Conservation (phyloP, 2,329 filamentous ascomycete genomes). For the Coleophoma eucalyptorum region DNA sequence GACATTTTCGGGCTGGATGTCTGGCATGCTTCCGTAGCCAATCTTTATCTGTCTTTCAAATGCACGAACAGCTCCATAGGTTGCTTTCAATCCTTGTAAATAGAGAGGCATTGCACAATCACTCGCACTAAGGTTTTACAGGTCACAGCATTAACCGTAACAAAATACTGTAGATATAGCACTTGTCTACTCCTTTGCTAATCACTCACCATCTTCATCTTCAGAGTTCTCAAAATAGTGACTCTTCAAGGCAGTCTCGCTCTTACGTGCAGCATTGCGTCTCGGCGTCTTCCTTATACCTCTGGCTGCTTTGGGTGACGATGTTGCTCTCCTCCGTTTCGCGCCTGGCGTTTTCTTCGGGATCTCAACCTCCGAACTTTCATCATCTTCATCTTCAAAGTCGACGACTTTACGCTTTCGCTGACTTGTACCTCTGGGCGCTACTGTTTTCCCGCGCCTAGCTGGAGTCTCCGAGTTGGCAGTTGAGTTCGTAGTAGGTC, state of each 20-base stretch:
- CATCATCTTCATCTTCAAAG: constrained; percentile 8
- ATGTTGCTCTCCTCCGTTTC: constrained; percentile 2
- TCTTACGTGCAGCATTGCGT: constrained; percentile 20
- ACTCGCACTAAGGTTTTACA: no score
- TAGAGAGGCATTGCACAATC: no score
- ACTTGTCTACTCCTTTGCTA: no score
- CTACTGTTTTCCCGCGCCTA: background rate
- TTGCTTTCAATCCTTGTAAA: no score
- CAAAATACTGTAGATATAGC: no score
- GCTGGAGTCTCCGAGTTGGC: constrained; percentile 6
- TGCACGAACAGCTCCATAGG: no score
- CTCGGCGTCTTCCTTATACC: constrained; percentile 17
- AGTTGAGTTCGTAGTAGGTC: background rate
- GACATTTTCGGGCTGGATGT: no score
- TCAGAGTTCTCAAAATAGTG: constrained; percentile 25
- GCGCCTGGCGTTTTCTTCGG: constrained; percentile 3
- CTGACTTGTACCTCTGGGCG: background rate
- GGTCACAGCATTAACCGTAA: no score
- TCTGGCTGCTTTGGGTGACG: constrained; percentile 3
- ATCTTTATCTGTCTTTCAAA: no score
- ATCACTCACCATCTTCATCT: constrained; percentile 13
- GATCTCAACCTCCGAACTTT: background rate
- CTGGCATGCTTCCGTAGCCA: no score
- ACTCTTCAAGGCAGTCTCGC: constrained; percentile 20
- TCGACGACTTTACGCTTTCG: constrained; percentile 1